Conservation (phyloP, 169 alveolate genomes). For the Cytauxzoon felis region DNA sequence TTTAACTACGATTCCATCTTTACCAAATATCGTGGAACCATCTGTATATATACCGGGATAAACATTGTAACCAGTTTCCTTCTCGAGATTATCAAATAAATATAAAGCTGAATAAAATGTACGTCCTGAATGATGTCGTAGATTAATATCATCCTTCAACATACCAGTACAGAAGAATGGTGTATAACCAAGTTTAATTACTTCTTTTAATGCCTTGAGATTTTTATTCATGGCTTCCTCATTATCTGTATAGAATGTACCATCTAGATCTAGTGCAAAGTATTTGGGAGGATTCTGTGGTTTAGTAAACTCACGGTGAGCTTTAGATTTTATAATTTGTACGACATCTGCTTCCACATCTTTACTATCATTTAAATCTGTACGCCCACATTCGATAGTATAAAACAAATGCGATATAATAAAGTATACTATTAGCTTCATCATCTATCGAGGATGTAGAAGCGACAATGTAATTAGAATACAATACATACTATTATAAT, state of each 20-base stretch:
- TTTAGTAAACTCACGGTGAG: not conserved
- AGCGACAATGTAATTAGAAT: too few relatives aligned
- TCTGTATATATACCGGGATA: conserved; percentile 59
- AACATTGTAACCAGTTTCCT: conserved; percentile 44
- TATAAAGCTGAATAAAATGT: conserved; percentile 17
- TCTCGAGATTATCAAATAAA: conserved; percentile 24
- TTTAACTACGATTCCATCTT: conserved; percentile 21
- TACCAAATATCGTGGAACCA: conserved; percentile 53
- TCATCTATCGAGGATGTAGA: too few relatives aligned
- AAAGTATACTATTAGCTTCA: too few relatives aligned
- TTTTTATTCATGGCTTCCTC: conserved; percentile 18
- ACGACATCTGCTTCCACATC: too few relatives aligned
- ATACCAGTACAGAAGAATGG: conserved; percentile 58
- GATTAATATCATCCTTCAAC: not conserved
- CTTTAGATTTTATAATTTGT: too few relatives aligned
- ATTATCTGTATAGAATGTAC: conserved; percentile 35
- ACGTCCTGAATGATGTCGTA: conserved; percentile 16
- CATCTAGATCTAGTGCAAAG: conserved; percentile 58
- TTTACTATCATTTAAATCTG: too few relatives aligned
- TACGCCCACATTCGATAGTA: too few relatives aligned
- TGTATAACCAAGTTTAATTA: conserved; percentile 15
- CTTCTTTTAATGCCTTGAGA: conserved; percentile 30
- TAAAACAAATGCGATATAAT: too few relatives aligned
- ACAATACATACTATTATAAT: too few relatives aligned
- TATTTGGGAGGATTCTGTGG: conserved; percentile 46